Evolutionary conservation across 2,329 filamentous ascomycete genomes (phyloP).

Genomic region (Aspergillus tubingensis): DNA sequence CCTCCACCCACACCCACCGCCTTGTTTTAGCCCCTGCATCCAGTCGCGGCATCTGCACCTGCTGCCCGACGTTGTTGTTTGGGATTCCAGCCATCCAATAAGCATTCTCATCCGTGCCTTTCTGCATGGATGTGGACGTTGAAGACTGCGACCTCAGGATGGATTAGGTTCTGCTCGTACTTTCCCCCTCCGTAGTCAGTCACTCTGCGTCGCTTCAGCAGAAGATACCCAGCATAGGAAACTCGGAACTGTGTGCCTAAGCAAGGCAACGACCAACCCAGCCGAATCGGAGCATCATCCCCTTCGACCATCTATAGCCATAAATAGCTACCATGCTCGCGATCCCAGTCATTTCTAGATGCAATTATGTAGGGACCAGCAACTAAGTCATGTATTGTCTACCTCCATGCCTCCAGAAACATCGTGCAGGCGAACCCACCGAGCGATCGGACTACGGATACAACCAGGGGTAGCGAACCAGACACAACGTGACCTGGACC

Average conservation of each 20-base stretch:
- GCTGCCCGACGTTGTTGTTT: constrained; percentile 6
- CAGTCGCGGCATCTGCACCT: constrained; percentile 4
- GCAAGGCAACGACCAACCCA: neutral
- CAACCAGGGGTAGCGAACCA: constrained; percentile 3
- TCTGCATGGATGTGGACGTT: neutral
- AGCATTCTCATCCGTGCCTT: neutral
- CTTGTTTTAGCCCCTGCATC: constrained; percentile 11
- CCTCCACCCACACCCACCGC: constrained; percentile 5
- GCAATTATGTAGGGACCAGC: neutral
- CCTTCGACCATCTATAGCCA: neutral
- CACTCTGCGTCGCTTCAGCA: neutral
- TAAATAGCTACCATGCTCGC: neutral
- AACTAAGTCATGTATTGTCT: neutral
- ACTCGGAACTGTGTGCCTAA: neutral
- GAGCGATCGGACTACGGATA: constrained; percentile 1
- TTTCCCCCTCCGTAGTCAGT: neutral
- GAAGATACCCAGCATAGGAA: neutral
- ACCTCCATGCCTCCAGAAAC: neutral
- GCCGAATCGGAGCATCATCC: neutral
- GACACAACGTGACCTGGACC: constrained; percentile 12
- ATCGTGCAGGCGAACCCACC: constrained; percentile 7
- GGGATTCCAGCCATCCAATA: neutral
- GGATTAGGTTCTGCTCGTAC: constrained; percentile 2
- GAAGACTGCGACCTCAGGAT: neutral
- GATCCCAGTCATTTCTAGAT: neutral